A percentile compares a stretch with the other conserved stretches of the same genome.
phyloP scores from a whole-genome alignment of 1,139 yeast species.

The Geotrichum histeridarum region DNA sequence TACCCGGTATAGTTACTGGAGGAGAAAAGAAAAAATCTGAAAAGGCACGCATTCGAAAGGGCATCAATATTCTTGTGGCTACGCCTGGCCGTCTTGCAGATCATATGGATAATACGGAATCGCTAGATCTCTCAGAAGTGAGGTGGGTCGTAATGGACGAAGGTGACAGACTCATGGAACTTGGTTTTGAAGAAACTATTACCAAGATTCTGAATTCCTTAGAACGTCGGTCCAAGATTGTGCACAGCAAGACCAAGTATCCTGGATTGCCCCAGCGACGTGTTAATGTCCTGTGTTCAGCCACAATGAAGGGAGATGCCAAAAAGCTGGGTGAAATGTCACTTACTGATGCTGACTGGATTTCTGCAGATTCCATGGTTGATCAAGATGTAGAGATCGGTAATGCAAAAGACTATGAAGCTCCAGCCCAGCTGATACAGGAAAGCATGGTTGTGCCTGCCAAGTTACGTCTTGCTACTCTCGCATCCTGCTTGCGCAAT shows the following conservation, averaged over 20 bases:
- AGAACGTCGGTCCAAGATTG: slow-evolving; percentile 11
- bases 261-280: slow-evolving; percentile 56
- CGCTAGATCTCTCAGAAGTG: slow-evolving; percentile 64
- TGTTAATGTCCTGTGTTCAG: slow-evolving; percentile 83
- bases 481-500: slow-evolving; percentile 59
- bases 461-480: slow-evolving; percentile 75
- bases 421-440: slow-evolving; percentile 88
- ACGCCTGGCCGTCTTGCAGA: slow-evolving; percentile 92
- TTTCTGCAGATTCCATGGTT: slow-evolving; percentile 39
- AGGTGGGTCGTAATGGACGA: slow-evolving; percentile 87
- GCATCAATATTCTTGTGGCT: slow-evolving; percentile 81
- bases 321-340: slow-evolving; percentile 75
- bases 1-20: slow-evolving; percentile 90
- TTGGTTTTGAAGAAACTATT: slow-evolving; percentile 93
- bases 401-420: slow-evolving; percentile 44
- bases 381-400: slow-evolving; percentile 41
- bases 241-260: slow-evolving; percentile 26
- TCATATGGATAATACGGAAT: slow-evolving; percentile 82
- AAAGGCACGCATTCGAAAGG: slow-evolving; percentile 84
- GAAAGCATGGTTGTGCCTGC: slow-evolving; percentile 81
- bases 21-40: slow-evolving; percentile 93
- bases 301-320: slow-evolving; percentile 81
- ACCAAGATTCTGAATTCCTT: slow-evolving; percentile 55
- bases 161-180: slow-evolving; percentile 90
- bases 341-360: slow-evolving; percentile 61